phyloP scores from a whole-genome alignment of 140 eudicot genomes.

The Oenanthe javanica region DNA sequence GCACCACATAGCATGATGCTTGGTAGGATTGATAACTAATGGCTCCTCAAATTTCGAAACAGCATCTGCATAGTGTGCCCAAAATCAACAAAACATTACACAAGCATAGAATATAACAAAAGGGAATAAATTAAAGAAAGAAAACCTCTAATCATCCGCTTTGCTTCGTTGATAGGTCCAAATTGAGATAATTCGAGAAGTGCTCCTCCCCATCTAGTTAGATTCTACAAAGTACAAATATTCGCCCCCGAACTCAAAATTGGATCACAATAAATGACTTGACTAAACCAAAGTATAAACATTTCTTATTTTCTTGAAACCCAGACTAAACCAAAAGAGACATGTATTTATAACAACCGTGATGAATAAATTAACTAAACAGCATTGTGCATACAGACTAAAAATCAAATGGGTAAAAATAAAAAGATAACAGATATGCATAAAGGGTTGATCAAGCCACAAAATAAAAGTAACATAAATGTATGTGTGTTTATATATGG shows the following conservation, averaged over 20 bases:
- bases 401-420: too few species aligned
- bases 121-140: not conserved
- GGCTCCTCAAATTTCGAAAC: constrained; percentile 53
- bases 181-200: constrained; percentile 35
- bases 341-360: too few species aligned
- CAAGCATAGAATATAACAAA: not conserved
- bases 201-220: constrained; percentile 50
- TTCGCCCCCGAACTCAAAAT: not conserved
- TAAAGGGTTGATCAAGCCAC: too few species aligned
- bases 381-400: too few species aligned
- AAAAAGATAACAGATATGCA: too few species aligned
- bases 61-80: constrained; percentile 25
- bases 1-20: constrained; percentile 42
- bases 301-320: too few species aligned
- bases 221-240: constrained; percentile 24
- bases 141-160: constrained; percentile 34
- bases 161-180: constrained; percentile 22
- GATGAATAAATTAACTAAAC: too few species aligned
- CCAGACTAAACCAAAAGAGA: not conserved
- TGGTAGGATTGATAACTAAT: constrained; percentile 33
- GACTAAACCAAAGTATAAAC: not conserved
- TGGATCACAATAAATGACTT: not conserved
- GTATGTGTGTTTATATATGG: too few species aligned
- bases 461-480: too few species aligned
- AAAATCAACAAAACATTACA: not conserved